A percentile compares a stretch with the other conserved stretches of the same genome.
Conservation (phyloP, 2,329 filamentous ascomycete genomes). For the Cyclaneusma minus region DNA sequence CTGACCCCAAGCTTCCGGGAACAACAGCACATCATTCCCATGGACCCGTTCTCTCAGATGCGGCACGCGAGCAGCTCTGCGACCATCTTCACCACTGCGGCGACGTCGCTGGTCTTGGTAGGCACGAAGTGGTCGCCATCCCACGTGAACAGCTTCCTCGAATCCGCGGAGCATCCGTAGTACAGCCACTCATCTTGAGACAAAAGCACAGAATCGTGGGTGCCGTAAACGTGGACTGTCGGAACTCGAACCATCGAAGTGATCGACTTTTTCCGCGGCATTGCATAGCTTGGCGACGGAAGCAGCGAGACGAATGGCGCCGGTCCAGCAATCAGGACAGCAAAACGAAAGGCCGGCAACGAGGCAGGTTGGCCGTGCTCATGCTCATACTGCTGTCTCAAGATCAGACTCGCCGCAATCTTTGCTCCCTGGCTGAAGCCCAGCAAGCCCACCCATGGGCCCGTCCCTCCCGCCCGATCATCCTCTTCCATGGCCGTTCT, state of each 20-base stretch:
- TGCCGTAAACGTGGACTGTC: conserved; percentile 54
- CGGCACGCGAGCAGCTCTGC: too few relatives aligned
- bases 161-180: conserved; percentile 41
- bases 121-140: conserved; percentile 57
- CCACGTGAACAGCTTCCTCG: conserved; percentile 50
- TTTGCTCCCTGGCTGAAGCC: conserved; percentile 56
- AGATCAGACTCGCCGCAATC: conserved; percentile 41
- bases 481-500: conserved; percentile 34
- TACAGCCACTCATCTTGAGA: conserved; percentile 39
- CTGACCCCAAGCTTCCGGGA: too few relatives aligned
- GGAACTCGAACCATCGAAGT: conserved; percentile 39
- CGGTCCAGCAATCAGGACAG: conserved; percentile 43
- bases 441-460: conserved; percentile 42
- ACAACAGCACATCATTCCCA: too few relatives aligned
- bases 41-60: too few relatives aligned
- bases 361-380: too few relatives aligned
- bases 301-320: conserved; percentile 40
- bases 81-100: conserved; percentile 33
- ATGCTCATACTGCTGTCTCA: conserved; percentile 51
- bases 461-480: conserved; percentile 27
- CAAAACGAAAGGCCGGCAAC: conserved; percentile 44
- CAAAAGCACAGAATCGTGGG: conserved; percentile 41
- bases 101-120: conserved; percentile 50
- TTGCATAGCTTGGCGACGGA: too few relatives aligned
- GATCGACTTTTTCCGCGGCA: too few relatives aligned